Evolutionary conservation across 306 rosid species (phyloP).

Genomic region (Aeschynomene evenia): DNA sequence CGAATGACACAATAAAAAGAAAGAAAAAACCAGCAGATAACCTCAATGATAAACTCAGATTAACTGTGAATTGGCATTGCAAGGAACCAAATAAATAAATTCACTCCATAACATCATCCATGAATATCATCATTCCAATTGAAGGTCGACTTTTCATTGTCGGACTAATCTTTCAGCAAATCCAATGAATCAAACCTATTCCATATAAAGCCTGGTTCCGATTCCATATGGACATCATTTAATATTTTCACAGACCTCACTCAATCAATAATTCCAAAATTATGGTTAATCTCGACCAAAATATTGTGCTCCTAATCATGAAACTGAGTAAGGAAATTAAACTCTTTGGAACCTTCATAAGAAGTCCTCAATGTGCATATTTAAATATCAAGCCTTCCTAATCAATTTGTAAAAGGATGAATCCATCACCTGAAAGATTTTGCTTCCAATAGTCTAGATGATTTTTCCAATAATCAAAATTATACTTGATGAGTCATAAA

Average conservation of each 20-base stretch:
- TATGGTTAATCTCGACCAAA: constrained; percentile 14
- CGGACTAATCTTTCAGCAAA: constrained; percentile 25
- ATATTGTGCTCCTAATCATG: constrained; percentile 38
- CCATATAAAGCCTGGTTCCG: constrained; percentile 21
- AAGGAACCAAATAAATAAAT: constrained; percentile 32
- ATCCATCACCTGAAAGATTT: constrained; percentile 37
- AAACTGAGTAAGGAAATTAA: constrained; percentile 8
- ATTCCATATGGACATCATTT: constrained; percentile 15
- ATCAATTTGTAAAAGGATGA: constrained; percentile 40
- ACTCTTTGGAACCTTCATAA: constrained; percentile 35
- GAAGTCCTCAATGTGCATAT: constrained; percentile 38
- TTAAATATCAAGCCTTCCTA: constrained; percentile 31
- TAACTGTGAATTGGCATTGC: constrained; percentile 16
- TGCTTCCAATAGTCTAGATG: constrained; percentile 42
- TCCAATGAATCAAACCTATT: constrained; percentile 20
- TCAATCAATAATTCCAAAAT: constrained; percentile 28
- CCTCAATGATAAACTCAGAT: constrained; percentile 35
- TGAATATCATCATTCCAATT: constrained; percentile 21
- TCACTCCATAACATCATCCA: constrained; percentile 25
- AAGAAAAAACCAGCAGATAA: background rate
- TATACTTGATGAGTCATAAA: constrained; percentile 30
- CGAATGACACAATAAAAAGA: background rate
- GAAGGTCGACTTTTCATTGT: constrained; percentile 12
- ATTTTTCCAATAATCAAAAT: constrained; percentile 32
- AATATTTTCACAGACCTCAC: constrained; percentile 26